Evolutionary conservation across 345 rosid genomes (phyloP).

Genomic region (Lepidium sativum): DNA sequence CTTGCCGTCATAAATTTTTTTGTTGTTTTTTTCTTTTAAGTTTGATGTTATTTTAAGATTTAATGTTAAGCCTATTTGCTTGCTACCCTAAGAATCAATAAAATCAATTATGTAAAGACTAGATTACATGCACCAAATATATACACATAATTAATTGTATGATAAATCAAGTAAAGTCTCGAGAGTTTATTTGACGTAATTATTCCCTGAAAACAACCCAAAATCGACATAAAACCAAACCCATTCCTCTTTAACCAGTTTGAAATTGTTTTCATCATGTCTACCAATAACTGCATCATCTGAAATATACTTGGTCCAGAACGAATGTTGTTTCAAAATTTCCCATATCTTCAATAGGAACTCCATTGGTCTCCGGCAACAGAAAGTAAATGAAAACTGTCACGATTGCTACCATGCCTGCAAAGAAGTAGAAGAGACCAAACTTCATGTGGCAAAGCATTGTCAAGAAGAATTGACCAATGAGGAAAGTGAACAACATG

Average conservation of each 20-base stretch:
- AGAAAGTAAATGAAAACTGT: constrained; percentile 39
- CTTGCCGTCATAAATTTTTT: too few species aligned
- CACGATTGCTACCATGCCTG: constrained; percentile 47
- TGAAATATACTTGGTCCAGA: constrained; percentile 34
- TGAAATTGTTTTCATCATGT: not conserved
- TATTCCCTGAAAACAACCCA: not conserved
- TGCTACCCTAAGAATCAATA: too few species aligned
- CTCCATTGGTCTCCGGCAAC: constrained; percentile 55
- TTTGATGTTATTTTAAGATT: too few species aligned
- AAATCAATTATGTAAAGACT: not conserved
- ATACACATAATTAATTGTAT: not conserved
- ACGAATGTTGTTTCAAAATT: constrained; percentile 52
- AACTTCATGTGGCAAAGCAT: constrained; percentile 58
- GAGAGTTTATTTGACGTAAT: not conserved
- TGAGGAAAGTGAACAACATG: constrained; percentile 40
- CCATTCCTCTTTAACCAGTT: not conserved
- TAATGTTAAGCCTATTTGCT: too few species aligned
- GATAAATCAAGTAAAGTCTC: not conserved
- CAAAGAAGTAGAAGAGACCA: constrained; percentile 58
- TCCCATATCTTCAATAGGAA: constrained; percentile 55
- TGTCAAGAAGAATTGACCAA: constrained; percentile 42
- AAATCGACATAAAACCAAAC: not conserved
- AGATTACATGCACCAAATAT: not conserved
- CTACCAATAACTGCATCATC: constrained; percentile 7
- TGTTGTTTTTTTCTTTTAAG: too few species aligned